These are phyloP conservation scores for Coemansia asiatica DNA, from an alignment of 192 early-diverging fungal genomes.

Conservation along the genomic window DNA sequence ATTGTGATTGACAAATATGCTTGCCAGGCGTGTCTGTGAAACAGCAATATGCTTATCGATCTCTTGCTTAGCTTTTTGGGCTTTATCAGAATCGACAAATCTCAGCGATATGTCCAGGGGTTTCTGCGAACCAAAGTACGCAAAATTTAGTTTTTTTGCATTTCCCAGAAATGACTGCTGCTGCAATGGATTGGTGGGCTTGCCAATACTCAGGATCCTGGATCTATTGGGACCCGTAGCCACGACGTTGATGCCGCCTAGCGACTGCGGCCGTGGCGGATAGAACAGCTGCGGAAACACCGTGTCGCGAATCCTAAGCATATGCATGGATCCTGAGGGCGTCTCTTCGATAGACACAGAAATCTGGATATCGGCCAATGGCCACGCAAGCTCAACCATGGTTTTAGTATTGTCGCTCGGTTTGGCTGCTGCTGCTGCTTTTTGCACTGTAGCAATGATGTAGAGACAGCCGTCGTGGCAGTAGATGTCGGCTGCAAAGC, in stretches of 20 bases:
- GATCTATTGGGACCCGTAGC: background rate
- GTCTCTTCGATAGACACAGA: background rate
- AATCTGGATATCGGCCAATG: conserved; percentile 31
- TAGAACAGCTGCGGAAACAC: conserved; percentile 37
- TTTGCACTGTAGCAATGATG: too few relatives aligned
- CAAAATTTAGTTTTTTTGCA: conserved; percentile 8
- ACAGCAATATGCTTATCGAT: conserved; percentile 1
- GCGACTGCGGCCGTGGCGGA: conserved; percentile 24
- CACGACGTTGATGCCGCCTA: conserved; percentile 32
- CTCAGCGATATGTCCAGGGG: conserved; percentile 33
- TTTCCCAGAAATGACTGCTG: background rate
- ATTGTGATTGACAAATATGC: conserved; percentile 30
- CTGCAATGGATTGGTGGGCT: background rate
- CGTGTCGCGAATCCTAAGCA: conserved; percentile 22
- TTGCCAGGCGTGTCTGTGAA: conserved; percentile 27
- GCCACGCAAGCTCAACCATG: conserved; percentile 30
- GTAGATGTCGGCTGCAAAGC: conserved; percentile 19
- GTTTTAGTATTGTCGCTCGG: too few relatives aligned
- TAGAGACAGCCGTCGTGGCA: conserved; percentile 33
- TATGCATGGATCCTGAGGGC: conserved; percentile 6
- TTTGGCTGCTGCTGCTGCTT: too few relatives aligned
- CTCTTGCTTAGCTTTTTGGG: background rate
- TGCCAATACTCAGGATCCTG: conserved; percentile 6
- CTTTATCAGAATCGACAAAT: conserved; percentile 11
- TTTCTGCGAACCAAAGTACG: conserved; percentile 24